Evolutionary conservation across 1,139 yeast genomes (phyloP), one percentile per base, ranked within the genome.

Genomic region (Taphrina wiesneri): DNA sequence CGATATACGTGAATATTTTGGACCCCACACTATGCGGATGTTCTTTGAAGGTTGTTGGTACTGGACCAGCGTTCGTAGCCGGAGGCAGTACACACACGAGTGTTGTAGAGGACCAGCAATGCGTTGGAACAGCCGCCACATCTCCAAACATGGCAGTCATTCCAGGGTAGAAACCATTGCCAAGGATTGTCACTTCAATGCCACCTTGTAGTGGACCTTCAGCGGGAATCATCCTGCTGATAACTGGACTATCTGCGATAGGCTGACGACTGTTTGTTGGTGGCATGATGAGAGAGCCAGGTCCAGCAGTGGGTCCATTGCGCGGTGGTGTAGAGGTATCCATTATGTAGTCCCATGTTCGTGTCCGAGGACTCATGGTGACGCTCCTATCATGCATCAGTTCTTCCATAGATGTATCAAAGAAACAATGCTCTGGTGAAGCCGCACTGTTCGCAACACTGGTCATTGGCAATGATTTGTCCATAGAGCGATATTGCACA

Each of bases 121-220:
- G 97, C 1, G 97, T 90, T 0, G 96, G 89, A 61, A 90, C 79
- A 0, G 97, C 95, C 69, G 83, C 81, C 73, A 86, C 86, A 5
- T 88, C 85, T 56, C 99, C 99, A 77, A 93, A 93, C 75, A 88
- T 87, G 23, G 92, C 96, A 43, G 81, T 79, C 69, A 91, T 80
- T 0, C 96, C 96, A 15, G 89, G 88, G 67, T 86, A 85, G 80
- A 93, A 92, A 69, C 91, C 90, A 66, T 86, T 83, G 2, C 99
- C 99, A 53, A 93, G 79, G 56, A 93, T 78, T 0, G 98, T 93
- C 6, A 93, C 90, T 74, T 93, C 99, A 51, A 91, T 88, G 54
- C 99, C 99, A 69, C 99, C 99, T 71, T 96, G 83, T 21, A 90
- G 83, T 7, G 97, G 96, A 1, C 99, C 99, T 75, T 89, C 96